Conservation (phyloP, 495 filamentous ascomycete genomes). For the Hyaloscypha hepaticicola region DNA sequence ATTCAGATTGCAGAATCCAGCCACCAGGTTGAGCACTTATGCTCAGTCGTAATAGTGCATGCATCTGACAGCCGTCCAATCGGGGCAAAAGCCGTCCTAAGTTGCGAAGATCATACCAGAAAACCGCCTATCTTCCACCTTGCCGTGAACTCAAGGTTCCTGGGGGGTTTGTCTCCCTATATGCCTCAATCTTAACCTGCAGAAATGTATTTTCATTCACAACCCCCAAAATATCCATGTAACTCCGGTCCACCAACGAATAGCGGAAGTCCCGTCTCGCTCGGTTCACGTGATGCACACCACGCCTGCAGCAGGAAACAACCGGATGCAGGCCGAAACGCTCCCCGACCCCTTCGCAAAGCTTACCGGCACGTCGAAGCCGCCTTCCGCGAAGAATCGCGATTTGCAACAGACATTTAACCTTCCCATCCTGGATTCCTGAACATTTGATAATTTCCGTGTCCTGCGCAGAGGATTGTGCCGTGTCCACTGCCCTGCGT, state of each 20-base stretch:
- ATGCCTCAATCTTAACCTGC: no score
- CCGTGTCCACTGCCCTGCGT: no score
- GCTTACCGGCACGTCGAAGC: background rate
- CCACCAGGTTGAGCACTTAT: no score
- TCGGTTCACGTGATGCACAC: background rate
- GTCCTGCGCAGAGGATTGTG: no score
- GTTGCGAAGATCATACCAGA: background rate
- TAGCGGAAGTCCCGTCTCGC: background rate
- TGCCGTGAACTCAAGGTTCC: background rate
- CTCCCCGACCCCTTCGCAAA: background rate
- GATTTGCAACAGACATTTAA: background rate
- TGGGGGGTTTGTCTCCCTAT: no score
- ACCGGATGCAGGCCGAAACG: background rate
- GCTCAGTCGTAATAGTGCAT: no score
- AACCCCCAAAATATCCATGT: no score
- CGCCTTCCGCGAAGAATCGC: background rate
- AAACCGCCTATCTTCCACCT: background rate
- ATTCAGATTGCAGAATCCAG: no score
- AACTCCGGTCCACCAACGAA: background rate
- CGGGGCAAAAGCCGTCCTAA: background rate
- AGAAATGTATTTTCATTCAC: no score
- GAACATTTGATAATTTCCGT: background rate
- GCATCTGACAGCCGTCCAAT: no score
- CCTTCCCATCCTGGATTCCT: background rate
- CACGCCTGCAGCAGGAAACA: no score